Conservation (phyloP, 2,329 filamentous ascomycete species). For the Diaporthe helianthi region DNA sequence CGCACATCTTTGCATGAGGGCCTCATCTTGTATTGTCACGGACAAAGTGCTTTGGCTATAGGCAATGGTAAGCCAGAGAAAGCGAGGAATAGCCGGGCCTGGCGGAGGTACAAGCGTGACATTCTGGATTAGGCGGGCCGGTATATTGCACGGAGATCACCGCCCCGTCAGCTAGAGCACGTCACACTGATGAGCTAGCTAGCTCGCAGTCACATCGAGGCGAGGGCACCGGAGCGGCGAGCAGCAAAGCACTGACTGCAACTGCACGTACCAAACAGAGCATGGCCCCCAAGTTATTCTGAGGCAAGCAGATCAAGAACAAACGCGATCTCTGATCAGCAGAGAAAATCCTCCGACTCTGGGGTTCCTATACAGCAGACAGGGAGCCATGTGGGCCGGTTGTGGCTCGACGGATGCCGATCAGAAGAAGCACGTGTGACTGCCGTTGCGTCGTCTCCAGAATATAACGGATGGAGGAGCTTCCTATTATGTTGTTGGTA, state of each 20-base stretch:
- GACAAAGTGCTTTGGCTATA: not conserved
- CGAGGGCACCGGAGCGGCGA: not conserved
- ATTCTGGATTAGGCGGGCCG: not conserved
- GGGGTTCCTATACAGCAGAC: not conserved
- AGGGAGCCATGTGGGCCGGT: not conserved
- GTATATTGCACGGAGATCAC: constrained; percentile 16
- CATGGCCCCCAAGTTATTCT: not conserved
- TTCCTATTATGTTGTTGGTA: not conserved
- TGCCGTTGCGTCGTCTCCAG: not conserved
- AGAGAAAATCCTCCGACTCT: constrained; percentile 3
- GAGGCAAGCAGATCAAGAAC: not conserved
- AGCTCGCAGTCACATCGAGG: not conserved
- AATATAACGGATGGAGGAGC: not conserved
- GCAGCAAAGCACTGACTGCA: not conserved
- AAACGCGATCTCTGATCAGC: not conserved
- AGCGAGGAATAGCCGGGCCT: constrained; percentile 4
- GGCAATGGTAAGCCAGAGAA: not conserved
- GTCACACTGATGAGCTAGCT: constrained; percentile 7
- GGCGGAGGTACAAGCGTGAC: too few species aligned
- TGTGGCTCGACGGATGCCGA: constrained; percentile 7
- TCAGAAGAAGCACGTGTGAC: not conserved
- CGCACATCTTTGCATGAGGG: not conserved
- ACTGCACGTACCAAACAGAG: not conserved
- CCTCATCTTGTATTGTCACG: not conserved
- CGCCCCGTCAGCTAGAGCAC: constrained; percentile 16